Evolutionary conservation across 2,329 filamentous ascomycete species (phyloP).

Genomic region (Lecanosticta acicola): DNA sequence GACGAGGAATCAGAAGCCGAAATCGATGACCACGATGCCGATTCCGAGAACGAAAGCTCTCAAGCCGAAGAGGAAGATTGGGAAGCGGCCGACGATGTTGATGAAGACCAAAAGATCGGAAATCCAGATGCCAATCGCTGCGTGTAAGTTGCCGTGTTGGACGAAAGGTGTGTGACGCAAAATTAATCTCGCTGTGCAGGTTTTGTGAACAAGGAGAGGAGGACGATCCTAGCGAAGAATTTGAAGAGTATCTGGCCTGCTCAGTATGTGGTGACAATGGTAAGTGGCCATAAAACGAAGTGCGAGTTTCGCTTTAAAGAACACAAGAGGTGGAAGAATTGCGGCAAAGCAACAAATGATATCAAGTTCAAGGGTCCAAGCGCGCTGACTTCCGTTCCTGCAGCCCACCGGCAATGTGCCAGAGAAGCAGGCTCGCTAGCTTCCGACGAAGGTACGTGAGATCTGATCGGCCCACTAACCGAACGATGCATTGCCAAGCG

Average conservation of each 20-base stretch:
- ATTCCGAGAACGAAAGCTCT: conserved; percentile 40
- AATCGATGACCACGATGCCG: conserved; percentile 28
- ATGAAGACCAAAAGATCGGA: conserved; percentile 49
- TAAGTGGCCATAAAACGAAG: conserved; percentile 45
- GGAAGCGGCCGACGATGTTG: conserved; percentile 51
- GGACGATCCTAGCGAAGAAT: conserved; percentile 73
- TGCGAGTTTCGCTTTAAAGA: conserved; percentile 12
- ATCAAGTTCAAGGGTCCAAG: conserved; percentile 32
- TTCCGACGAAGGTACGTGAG: conserved; percentile 57
- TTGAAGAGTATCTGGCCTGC: conserved; percentile 73
- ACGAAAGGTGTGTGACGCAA: background rate
- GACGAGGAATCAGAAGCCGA: conserved; percentile 36
- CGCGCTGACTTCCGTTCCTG: conserved; percentile 43
- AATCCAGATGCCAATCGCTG: conserved; percentile 53
- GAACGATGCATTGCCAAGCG: conserved; percentile 12
- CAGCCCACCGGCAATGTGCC: conserved; percentile 89
- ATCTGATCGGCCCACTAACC: conserved; percentile 12
- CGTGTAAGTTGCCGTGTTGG: conserved; percentile 53
- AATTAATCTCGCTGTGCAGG: conserved; percentile 41
- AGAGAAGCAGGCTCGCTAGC: conserved; percentile 61
- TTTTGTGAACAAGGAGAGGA: conserved; percentile 82
- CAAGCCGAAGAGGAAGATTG: conserved; percentile 48
- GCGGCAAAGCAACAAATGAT: conserved; percentile 24
- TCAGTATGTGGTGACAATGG: conserved; percentile 73
- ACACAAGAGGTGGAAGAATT: conserved; percentile 20